Conservation (phyloP, 352 stramenopile genomes). For the Phytophthora ramorum region DNA sequence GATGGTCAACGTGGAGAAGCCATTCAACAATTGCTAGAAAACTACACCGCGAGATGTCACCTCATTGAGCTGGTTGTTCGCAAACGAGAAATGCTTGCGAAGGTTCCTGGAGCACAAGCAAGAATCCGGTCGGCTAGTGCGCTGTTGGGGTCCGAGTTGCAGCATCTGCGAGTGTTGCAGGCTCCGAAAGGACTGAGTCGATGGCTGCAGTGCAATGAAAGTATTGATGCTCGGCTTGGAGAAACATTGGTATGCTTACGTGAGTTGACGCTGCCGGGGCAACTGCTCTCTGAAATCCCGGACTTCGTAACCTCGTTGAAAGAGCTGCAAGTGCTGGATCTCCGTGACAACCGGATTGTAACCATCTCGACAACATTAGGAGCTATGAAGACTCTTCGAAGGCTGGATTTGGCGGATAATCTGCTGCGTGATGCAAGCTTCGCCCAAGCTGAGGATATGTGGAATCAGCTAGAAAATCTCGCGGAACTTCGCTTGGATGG, state of each 20-base stretch:
- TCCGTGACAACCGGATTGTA: constrained; percentile 37
- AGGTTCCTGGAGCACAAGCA: constrained; percentile 28
- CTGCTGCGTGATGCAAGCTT: constrained; percentile 43
- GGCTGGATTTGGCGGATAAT: constrained; percentile 52
- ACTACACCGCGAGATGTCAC: constrained; percentile 33
- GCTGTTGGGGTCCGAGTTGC: constrained; percentile 27
- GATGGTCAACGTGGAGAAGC: constrained; percentile 39
- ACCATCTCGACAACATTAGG: constrained; percentile 24
- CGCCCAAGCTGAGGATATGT: constrained; percentile 17
- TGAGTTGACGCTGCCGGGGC: constrained; percentile 23
- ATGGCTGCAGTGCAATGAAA: constrained; percentile 29
- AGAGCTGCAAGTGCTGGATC: constrained; percentile 38
- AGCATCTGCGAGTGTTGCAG: constrained; percentile 31
- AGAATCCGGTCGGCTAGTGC: constrained; percentile 24
- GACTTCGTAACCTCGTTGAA: constrained; percentile 25
- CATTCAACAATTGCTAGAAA: constrained; percentile 40
- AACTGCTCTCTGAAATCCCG: constrained; percentile 23
- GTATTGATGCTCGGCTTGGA: constrained; percentile 24
- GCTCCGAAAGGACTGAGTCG: constrained; percentile 25
- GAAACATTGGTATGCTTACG: constrained; percentile 11
- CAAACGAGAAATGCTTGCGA: constrained; percentile 37
- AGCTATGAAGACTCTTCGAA: constrained; percentile 28
- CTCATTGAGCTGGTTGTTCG: constrained; percentile 27
- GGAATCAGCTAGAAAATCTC: constrained; percentile 21
- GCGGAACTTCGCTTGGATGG: constrained; percentile 24